Base-by-base conservation (phyloP, 306 rosid genomes). In the Ammopiptanthus mongolicus region DNA sequence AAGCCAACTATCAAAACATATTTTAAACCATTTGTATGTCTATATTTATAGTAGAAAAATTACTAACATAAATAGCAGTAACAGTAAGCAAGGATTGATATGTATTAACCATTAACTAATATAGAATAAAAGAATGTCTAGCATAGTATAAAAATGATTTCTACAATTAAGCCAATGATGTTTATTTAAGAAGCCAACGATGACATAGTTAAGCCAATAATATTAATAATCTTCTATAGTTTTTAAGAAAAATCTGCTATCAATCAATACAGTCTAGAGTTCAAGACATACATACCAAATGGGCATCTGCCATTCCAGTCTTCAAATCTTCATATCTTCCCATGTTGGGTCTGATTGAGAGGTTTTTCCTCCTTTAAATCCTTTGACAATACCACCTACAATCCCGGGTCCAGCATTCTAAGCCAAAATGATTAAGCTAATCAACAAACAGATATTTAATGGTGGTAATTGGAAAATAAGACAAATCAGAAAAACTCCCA, bases 341-440 rank as follows among this genome's bases (percentile, higher is more conserved):
- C n/a, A n/a, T n/a, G n/a, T n/a, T n/a, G n/a, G n/a, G n/a, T 85
- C 87, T 12, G 76, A 34, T 39, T 61, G 85, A 62, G 80, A 56
- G 67, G 41, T 25, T 78, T 88, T 92, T 18, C 87, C 92, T 65
- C 86, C 96, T 79, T 86, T 95, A 23, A 95, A 71, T 59, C 97
- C 93, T 84, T 89, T 91, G 87, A 95, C 87, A 61, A 95, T 88
- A 69, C 90, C 96, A 46, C 97, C 93, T 75, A 95, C 70, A 80
- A 95, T 88, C 37, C 88, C 91, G 6, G 96, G 89, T 34, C 77
- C 82, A 39, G 46, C 81, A 64, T 62, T 80, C 99, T 95, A 92
- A 64, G 55, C 68, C 63, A 80, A 82, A 73, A 71, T 31, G 19
- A n/a, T 73, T 0, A 84, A 28, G 58, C 70, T 55, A 34, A 18